Conservation (phyloP, 2,329 filamentous ascomycete species). For the Cryphonectria nitschkei region DNA sequence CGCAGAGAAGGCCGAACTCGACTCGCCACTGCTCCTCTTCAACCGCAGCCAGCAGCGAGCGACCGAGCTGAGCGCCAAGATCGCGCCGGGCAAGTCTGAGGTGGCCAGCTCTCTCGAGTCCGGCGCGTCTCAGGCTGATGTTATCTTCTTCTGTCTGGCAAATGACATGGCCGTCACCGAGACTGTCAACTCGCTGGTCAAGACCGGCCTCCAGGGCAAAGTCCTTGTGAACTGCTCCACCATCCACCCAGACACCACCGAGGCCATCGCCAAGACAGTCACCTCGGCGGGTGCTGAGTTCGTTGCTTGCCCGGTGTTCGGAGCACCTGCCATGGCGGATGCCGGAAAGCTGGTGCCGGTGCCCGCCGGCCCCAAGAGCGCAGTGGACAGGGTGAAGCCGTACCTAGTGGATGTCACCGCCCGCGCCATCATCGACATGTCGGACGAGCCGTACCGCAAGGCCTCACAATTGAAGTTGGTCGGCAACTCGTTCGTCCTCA, state of each 20-base stretch:
- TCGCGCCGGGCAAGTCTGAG: constrained; percentile 65
- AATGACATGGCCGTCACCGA: constrained; percentile 75
- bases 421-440: constrained; percentile 70
- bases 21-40: constrained; percentile 74
- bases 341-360: constrained; percentile 73
- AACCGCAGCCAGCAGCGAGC: constrained; percentile 76
- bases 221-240: constrained; percentile 88
- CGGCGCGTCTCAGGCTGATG: constrained; percentile 69
- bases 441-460: constrained; percentile 67
- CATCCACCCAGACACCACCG: constrained; percentile 80
- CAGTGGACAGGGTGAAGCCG: constrained; percentile 67
- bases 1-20: constrained; percentile 73
- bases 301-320: constrained; percentile 73
- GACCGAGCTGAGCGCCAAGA: constrained; percentile 62
- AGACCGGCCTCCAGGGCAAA: constrained; percentile 66
- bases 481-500: constrained; percentile 84
- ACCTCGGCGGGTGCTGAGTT: constrained; percentile 69
- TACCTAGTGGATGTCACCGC: constrained; percentile 76
- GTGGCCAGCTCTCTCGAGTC: constrained; percentile 67
- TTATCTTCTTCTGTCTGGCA: constrained; percentile 82
- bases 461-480: constrained; percentile 78
- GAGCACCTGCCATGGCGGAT: constrained; percentile 71
- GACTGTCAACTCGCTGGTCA: constrained; percentile 61
- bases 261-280: constrained; percentile 63
- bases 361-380: constrained; percentile 64